Percentiles rank a stretch among this genome's conserved stretches.
Conservation (phyloP, 805 yeast species). For the Scheffersomyces coipomensis region DNA sequence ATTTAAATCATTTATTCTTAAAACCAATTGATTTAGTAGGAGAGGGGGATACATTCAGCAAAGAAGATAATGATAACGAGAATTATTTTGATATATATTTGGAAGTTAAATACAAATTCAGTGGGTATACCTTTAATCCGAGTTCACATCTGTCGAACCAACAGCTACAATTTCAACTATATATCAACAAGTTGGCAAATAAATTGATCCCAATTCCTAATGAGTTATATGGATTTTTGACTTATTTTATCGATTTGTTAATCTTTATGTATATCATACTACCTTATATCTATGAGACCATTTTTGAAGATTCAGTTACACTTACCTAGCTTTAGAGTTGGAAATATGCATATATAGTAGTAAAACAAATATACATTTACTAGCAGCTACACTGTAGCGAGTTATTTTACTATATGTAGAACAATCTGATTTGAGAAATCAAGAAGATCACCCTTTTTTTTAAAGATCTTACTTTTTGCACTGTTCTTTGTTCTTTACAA, state of each 20-base stretch:
- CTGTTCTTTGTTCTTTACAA: too few relatives aligned
- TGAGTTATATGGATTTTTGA: conserved; percentile 25
- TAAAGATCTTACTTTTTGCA: too few relatives aligned
- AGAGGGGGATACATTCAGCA: background rate
- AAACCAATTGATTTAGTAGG: conserved; percentile 10
- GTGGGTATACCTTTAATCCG: conserved; percentile 18
- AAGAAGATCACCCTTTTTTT: too few relatives aligned
- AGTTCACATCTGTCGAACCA: conserved; percentile 5
- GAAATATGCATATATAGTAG: too few relatives aligned
- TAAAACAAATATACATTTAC: too few relatives aligned
- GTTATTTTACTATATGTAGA: too few relatives aligned
- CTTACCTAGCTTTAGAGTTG: too few relatives aligned
- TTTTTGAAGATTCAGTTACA: background rate
- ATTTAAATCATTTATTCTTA: conserved; percentile 20
- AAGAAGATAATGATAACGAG: background rate
- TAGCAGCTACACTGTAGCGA: too few relatives aligned
- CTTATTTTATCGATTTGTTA: conserved; percentile 24
- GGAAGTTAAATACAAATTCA: conserved; percentile 17
- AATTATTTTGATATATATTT: conserved; percentile 21
- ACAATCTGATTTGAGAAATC: too few relatives aligned
- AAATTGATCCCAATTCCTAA: conserved; percentile 30
- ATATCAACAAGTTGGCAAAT: conserved; percentile 23
- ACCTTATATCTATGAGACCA: conserved; percentile 6
- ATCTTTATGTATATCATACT: conserved; percentile 11
- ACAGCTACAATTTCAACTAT: conserved; percentile 19